Evolutionary conservation across 2,329 filamentous ascomycete genomes (phyloP).

Genomic region (Periconia macrospinosa): DNA sequence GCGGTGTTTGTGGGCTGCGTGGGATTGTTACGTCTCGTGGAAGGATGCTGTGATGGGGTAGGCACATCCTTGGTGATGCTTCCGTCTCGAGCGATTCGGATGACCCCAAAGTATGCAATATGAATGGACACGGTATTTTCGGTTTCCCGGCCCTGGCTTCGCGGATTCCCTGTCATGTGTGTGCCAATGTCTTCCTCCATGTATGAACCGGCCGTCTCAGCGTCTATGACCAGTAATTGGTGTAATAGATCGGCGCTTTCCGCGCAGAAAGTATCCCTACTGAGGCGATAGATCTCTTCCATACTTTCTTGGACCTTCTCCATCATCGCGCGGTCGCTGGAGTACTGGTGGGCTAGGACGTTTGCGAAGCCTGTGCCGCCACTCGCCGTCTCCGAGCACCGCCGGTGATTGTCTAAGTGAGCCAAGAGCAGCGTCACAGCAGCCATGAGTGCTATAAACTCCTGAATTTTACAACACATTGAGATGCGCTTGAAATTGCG

Average conservation of each 20-base stretch:
- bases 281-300: slow-evolving; percentile 2
- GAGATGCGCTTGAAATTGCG: slow-evolving; percentile 9
- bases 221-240: slow-evolving; percentile 9
- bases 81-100: slow-evolving; percentile 31
- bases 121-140: slow-evolving; percentile 4
- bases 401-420: slow-evolving; percentile 5
- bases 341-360: slow-evolving; percentile 8
- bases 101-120: slow-evolving; percentile 37
- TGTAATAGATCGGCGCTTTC: slow-evolving; percentile 9
- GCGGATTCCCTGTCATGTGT: slow-evolving; percentile 3
- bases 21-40: background rate
- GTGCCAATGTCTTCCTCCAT: slow-evolving; percentile 7
- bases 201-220: slow-evolving; percentile 6
- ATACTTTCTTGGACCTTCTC: slow-evolving; percentile 12
- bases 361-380: background rate
- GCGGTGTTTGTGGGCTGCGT: background rate
- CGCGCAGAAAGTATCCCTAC: slow-evolving; percentile 7
- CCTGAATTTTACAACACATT: slow-evolving; percentile 8
- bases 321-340: slow-evolving; percentile 12
- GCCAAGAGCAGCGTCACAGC: slow-evolving; percentile 10
- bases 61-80: slow-evolving; percentile 22
- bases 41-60: slow-evolving; percentile 5
- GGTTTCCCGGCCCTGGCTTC: slow-evolving; percentile 3
- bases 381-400: slow-evolving; percentile 1
- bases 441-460: slow-evolving; percentile 15